These are phyloP conservation scores for Jatropha podagrica DNA, from an alignment of 441 rosid genomes.

Conservation along the genomic window DNA sequence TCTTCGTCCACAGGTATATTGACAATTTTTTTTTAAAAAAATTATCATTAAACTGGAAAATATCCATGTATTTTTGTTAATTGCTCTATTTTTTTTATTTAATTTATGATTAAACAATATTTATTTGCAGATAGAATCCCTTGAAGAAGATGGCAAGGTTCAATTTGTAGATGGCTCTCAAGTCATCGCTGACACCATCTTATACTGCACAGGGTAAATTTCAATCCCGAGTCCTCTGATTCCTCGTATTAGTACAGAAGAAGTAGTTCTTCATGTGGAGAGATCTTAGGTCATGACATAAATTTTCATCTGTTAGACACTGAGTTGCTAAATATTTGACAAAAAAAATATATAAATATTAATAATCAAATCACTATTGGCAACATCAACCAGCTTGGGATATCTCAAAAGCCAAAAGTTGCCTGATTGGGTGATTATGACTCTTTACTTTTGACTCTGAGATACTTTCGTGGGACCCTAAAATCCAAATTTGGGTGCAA, in stretches of 20 bases:
- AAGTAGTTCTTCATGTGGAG: no score
- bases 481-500: background rate
- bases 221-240: background rate
- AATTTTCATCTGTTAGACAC: no score
- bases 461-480: conserved; percentile 18
- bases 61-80: no score
- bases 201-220: conserved; percentile 88
- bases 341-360: background rate
- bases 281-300: no score
- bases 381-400: background rate
- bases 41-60: no score
- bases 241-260: no score
- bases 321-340: background rate
- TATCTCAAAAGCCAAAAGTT: conserved; percentile 13
- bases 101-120: background rate
- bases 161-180: conserved; percentile 58
- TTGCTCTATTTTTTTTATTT: no score
- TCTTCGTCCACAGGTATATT: conserved; percentile 54
- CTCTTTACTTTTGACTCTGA: background rate
- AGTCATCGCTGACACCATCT: conserved; percentile 63
- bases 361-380: background rate
- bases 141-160: conserved; percentile 66
- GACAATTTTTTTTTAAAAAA: no score
- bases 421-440: conserved; percentile 30
- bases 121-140: conserved; percentile 52